phyloP scores from a whole-genome alignment of 768 basidiomycete species.

The Kwoniella heveanensis region DNA sequence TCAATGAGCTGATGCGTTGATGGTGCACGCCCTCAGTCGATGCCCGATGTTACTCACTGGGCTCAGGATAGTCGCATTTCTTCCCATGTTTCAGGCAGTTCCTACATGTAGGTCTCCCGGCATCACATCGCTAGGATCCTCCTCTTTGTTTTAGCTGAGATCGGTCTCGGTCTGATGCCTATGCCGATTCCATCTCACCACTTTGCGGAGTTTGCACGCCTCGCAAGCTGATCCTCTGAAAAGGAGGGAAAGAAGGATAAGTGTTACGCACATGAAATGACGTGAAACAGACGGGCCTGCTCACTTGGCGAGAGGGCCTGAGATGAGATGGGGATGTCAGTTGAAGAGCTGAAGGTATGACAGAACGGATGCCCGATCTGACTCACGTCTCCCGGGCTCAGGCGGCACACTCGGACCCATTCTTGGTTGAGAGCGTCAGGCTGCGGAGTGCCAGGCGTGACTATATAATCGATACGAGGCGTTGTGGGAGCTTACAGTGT shows the following conservation, averaged over 20 bases:
- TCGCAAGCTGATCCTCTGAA: constrained; percentile 13
- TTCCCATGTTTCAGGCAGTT: constrained; percentile 16
- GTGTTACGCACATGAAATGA: not conserved
- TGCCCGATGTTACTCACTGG: constrained; percentile 3
- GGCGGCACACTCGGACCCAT: constrained; percentile 11
- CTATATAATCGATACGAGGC: too few species aligned
- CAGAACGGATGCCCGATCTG: not conserved
- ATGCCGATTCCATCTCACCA: constrained; percentile 10
- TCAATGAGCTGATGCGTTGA: too few species aligned
- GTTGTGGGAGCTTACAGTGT: too few species aligned
- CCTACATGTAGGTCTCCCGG: constrained; percentile 8
- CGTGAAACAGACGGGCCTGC: not conserved
- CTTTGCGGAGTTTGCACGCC: constrained; percentile 13
- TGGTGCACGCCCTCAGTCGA: too few species aligned
- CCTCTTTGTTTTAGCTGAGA: too few species aligned
- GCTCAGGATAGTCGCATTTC: constrained; percentile 10
- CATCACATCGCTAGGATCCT: constrained; percentile 6
- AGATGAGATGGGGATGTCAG: not conserved
- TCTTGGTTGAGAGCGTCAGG: not conserved
- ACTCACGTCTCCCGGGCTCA: constrained; percentile 11
- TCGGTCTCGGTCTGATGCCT: not conserved
- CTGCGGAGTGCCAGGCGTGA: too few species aligned
- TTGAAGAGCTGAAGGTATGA: not conserved
- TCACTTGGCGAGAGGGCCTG: constrained; percentile 15
- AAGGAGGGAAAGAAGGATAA: not conserved